These are phyloP conservation scores for Lipomyces spencermartinsiae DNA, from an alignment of 805 yeast genomes.

Conservation along the genomic window DNA sequence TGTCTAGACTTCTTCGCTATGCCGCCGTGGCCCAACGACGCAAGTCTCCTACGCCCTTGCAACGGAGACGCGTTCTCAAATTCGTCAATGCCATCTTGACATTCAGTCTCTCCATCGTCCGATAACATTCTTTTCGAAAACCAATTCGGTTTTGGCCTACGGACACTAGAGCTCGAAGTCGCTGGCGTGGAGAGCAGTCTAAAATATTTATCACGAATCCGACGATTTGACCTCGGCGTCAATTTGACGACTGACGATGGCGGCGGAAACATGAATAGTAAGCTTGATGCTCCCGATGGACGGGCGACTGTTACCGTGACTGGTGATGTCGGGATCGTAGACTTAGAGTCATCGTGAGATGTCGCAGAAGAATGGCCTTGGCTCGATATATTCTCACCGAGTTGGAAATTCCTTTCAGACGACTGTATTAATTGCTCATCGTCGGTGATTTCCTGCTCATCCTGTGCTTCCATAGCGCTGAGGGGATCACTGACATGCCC, in stretches of 20 bases:
- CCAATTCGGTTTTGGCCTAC: background rate
- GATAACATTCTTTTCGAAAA: background rate
- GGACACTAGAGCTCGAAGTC: background rate
- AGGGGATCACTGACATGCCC: background rate
- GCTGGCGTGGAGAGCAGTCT: conserved; percentile 31
- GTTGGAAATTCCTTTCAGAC: too few species aligned
- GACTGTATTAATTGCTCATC: conserved; percentile 3
- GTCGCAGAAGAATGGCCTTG: background rate
- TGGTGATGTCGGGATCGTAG: background rate
- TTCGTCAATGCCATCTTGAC: background rate
- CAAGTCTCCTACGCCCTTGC: conserved; percentile 5
- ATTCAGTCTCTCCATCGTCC: conserved; percentile 1
- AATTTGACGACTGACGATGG: conserved; percentile 23
- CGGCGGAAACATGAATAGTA: conserved; percentile 1
- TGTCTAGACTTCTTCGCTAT: background rate
- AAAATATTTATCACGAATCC: conserved; percentile 19
- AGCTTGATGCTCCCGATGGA: background rate
- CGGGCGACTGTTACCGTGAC: background rate
- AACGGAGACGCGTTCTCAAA: conserved; percentile 18
- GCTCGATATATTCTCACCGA: background rate
- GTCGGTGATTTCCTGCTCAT: conserved; percentile 5
- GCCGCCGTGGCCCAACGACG: background rate
- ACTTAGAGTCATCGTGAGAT: background rate
- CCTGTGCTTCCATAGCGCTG: background rate
- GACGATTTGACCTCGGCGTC: conserved; percentile 24